Evolutionary conservation across 331 rosid genomes (phyloP).

Genomic region (Spiraea crenata): DNA sequence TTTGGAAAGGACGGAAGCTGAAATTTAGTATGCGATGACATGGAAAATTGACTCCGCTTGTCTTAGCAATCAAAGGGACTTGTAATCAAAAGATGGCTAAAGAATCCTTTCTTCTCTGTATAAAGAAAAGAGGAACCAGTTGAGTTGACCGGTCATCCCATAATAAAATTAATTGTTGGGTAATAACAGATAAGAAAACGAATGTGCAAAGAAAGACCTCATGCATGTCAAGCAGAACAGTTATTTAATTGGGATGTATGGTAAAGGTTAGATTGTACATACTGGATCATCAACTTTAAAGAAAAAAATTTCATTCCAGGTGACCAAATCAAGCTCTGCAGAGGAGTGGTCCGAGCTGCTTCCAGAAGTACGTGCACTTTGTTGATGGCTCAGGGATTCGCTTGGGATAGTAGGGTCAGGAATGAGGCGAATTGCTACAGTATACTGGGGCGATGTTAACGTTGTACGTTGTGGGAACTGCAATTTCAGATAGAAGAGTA

Average conservation of each 20-base stretch:
- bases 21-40: background rate
- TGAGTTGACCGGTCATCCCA: background rate
- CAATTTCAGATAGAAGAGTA: conserved; percentile 25
- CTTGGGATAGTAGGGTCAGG: conserved; percentile 45
- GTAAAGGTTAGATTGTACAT: conserved; percentile 20
- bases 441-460: conserved; percentile 64
- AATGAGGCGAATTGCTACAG: conserved; percentile 68
- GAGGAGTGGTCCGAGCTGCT: conserved; percentile 53
- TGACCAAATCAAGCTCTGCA: conserved; percentile 64
- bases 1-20: background rate
- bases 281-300: conserved; percentile 91
- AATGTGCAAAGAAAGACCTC: background rate
- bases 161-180: background rate
- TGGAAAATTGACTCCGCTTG: background rate
- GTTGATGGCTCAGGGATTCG: conserved; percentile 55
- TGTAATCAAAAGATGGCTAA: background rate
- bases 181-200: background rate
- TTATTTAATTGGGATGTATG: background rate
- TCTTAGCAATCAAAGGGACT: background rate
- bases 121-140: background rate
- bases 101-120: background rate
- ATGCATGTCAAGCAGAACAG: background rate
- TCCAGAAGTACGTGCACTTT: conserved; percentile 89
- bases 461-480: conserved; percentile 73
- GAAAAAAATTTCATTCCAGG: conserved; percentile 94